Base-by-base conservation (phyloP, 1,139 yeast genomes). In the Yamadazyma triangularis region DNA sequence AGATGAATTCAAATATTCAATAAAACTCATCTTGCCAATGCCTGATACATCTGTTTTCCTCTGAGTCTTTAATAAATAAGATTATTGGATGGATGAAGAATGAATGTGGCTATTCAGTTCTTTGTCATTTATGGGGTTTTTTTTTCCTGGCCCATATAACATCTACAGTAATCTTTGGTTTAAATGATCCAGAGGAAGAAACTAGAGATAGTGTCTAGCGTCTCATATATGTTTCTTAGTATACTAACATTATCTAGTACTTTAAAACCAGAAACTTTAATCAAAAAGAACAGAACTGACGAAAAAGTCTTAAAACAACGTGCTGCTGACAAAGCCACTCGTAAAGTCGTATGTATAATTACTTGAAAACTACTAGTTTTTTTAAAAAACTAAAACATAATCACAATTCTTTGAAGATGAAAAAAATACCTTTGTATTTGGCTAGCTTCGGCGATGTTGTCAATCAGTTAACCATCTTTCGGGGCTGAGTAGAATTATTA, bases 381-480 rank as follows among this genome's bases (percentile, higher is more conserved):
- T 25, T 23, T 38, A 38, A 15, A 18, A 18, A 23, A 23, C 24
- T 6, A 24, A 15, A 7, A 18, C 20, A 6, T 18, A 6, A 18
- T 18, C 20, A 9, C 21, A 39, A 34, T 40, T 50, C 59, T 40
- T 43, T 43, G 65, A 79, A 77, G 86, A 79, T 78, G 86, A 77
- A 61, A 39, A 63, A 70, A 70, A 70, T 60, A 68, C 63, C 58
- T 28, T 58, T 65, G 70, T 64, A 65, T 73, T 76, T 60, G 87
- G 78, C 93, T 82, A 83, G 93, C 86, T 62, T 48, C 54, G 75
- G 87, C 96, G 56, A 82, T 88, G 96, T 64, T 81, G 96, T 86
- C 89, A 64, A 80, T 78, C 74, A 28, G 83, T 82, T 81, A 87
- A 88, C 97, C 96, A 88, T 88, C 97, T 88, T 88, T 88, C 97